Base-by-base conservation (phyloP, 2,329 filamentous ascomycete species). In the Niveomyces coronatus region DNA sequence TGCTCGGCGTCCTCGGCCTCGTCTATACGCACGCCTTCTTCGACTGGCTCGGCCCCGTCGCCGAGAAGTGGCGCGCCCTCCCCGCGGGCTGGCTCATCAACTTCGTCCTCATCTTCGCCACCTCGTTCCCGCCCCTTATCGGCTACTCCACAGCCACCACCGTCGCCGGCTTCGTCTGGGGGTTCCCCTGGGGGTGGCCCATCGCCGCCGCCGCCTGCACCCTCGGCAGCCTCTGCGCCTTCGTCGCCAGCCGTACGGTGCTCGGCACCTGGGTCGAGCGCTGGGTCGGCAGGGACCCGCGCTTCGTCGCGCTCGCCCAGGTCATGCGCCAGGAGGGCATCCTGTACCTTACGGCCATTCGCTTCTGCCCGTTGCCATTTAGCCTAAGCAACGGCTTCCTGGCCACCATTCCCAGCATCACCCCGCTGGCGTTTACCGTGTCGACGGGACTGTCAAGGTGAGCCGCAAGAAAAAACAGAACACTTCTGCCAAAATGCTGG, bases 301-400 rank as follows among this genome's bases (percentile, higher is more conserved):
- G 88, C 37, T 98, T 98, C 57, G 77, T 91, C 9, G 91, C 91
- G 4, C 71, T 98, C 18, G 76, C 84, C 16, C 73, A 95, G 51
- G 91, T 91, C 7, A 68, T 98, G 44, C 86, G 94, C 47, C 80
- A 85, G 53, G 91, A 98, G 53, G 91, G 91, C 1, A 61, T 98
- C 36, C 83, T 86, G 51, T 78, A 96, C 38, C 70, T 98, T 31
- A 80, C 85, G 45, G 93, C 91, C 73, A 91, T 98, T 49, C 76
- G 91, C 20, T 73, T 96, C 46, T 96, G 89, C 53, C 91, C 91
- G 2, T 58, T 98, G 43, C 91, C 91, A 11, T 98, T 94, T 58
- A 91, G 84, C 37, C 67, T 96, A 48, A 88, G 84, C 54, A 98
- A 98, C 55, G 91, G 87, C 35, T 94, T 94, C 44, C 76, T 98